Evolutionary conservation across 768 basidiomycete species (phyloP), one percentile per base, ranked within the genome.

Genomic region (Strobilomyces echinocephalus): DNA sequence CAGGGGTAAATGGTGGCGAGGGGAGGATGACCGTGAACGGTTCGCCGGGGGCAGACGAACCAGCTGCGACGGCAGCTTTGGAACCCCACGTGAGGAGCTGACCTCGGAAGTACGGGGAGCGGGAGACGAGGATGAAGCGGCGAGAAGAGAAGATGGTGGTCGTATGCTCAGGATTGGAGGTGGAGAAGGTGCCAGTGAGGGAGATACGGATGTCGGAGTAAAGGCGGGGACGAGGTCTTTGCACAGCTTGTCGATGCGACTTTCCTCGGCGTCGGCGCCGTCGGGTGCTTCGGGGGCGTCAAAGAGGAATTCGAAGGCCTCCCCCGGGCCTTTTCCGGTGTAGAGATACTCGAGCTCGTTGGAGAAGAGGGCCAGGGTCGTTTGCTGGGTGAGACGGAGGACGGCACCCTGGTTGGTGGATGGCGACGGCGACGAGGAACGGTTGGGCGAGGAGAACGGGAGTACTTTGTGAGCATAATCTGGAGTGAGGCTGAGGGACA

Each of bases 271-370:
- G 59, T 75, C 74, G 48, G 69, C 82, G 50, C 73, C 73, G 36
- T 71, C 73, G 38, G 67, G 66, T 40, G 65, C 69, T 58, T 73
- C 76, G 8, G 72, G 65, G 47, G 74, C 71, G 60, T 94, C 92
- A 62, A 91, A 91, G 6, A 91, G 80, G 66, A 90, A 93, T 60
- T 88, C 88, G 60, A 91, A 92, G 5, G 88, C 87, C 65, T 88
- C 88, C 49, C 91, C 89, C 55, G 94, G 82, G 30, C 90, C 90
- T 66, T 88, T 85, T 15, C 90, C 91, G 0, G 95, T 97, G 69
- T 98, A 98, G 1, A 97, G 81, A 66, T 93, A 95, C 67, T 97
- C 94, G 34, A 97, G 81, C 66, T 95, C 88, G 44, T 94, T 88
- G 21, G 85, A 78, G 70, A 97, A 95, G 34, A 97, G 77, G 11